These are phyloP conservation scores for Sporothrix pallida DNA, from an alignment of 2,329 filamentous ascomycete genomes.

Conservation along the genomic window DNA sequence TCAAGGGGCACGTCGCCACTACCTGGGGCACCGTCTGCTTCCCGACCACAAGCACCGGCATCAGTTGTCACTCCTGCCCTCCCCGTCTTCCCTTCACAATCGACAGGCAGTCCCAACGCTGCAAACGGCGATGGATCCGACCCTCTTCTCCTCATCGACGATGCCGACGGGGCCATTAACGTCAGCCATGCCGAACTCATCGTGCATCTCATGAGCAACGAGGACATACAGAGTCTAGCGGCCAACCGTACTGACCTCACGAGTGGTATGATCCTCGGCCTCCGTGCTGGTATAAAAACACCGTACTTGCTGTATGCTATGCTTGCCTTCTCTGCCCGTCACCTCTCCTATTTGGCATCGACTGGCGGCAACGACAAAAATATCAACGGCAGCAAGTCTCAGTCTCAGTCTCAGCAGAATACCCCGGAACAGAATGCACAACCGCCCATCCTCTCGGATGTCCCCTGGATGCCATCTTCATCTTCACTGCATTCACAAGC, in stretches of 20 bases:
- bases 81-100: constrained; percentile 12
- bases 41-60: not conserved
- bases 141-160: constrained; percentile 30
- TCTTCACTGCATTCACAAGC: not conserved
- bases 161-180: constrained; percentile 40
- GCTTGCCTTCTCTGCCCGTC: constrained; percentile 47
- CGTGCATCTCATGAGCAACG: constrained; percentile 41
- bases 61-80: constrained; percentile 17
- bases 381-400: not conserved
- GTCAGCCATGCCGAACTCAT: constrained; percentile 47
- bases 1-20: not conserved
- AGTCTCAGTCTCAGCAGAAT: not conserved
- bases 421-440: not conserved
- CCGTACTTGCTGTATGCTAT: constrained; percentile 48
- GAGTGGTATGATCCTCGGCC: constrained; percentile 36
- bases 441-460: not conserved
- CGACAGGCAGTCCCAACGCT: not conserved
- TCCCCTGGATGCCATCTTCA: not conserved
- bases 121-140: not conserved
- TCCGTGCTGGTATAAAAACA: constrained; percentile 40
- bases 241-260: constrained; percentile 37
- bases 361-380: not conserved
- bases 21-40: not conserved
- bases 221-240: constrained; percentile 41
- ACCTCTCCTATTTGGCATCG: constrained; percentile 41